Percentiles rank a stretch among this genome's conserved stretches.
These are phyloP conservation scores for Dioscorea alata DNA, from an alignment of 106 monocot genomes.

Conservation along the genomic window DNA sequence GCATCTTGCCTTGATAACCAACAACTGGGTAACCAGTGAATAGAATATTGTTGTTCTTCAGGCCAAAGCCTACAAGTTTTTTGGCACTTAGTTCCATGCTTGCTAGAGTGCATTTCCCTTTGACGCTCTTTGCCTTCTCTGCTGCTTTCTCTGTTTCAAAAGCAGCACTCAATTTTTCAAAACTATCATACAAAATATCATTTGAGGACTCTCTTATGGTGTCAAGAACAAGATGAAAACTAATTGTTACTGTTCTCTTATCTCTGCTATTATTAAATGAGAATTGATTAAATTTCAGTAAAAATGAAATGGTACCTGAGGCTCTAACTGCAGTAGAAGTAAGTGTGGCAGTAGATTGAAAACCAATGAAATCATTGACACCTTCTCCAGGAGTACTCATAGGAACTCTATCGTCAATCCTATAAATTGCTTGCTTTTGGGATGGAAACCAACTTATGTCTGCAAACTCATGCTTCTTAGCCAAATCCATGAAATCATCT, in stretches of 20 bases:
- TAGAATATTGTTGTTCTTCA: conserved; percentile 45
- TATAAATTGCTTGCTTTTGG: conserved; percentile 47
- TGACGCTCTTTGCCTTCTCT: conserved; percentile 37
- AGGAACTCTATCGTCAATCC: conserved; percentile 50
- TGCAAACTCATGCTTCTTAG: conserved; percentile 51
- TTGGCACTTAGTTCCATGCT: conserved; percentile 26
- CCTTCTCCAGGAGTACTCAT: conserved; percentile 56
- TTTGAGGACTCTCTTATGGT: no score
- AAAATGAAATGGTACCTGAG: conserved; percentile 25
- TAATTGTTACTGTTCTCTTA: no score
- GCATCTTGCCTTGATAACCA: conserved; percentile 68
- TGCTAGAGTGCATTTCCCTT: conserved; percentile 51
- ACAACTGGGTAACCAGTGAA: conserved; percentile 80
- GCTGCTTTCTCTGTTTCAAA: conserved; percentile 30
- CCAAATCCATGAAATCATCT: conserved; percentile 42
- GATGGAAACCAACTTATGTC: conserved; percentile 86
- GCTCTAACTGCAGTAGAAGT: conserved; percentile 30
- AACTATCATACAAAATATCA: neutral
- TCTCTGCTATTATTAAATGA: no score
- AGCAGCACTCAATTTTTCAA: neutral
- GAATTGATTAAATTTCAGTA: neutral
- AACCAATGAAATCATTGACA: conserved; percentile 70
- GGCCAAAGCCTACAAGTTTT: conserved; percentile 34
- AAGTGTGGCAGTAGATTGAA: conserved; percentile 31
- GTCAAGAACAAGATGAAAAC: no score